Evolutionary conservation across 179 eudicot species (phyloP), one percentile per base, ranked within the genome.

Genomic region (Pouteria campechiana): DNA sequence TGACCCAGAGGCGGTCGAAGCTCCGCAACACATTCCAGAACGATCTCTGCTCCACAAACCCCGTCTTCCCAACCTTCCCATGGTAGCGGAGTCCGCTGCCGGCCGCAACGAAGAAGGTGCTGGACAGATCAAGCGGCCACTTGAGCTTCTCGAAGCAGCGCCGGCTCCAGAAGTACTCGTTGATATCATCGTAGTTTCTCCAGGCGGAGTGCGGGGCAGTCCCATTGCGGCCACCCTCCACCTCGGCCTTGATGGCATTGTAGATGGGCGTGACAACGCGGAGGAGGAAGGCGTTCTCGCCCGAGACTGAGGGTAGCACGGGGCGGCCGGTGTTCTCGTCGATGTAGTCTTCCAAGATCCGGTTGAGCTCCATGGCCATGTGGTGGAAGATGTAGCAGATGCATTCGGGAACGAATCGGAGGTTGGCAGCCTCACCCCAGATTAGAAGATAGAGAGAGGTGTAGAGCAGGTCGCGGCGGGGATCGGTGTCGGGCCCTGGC

Each of bases 111-210:
- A 79, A 83, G 41, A 87, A 87, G 22, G 69, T 87, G 48, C 94
- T 72, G 29, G 79, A 75, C 12, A 49, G 20, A 54, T 87, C 81
- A 62, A 83, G 54, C 0, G 96, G 94, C 96, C 96, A 87, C 25
- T 70, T 73, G 44, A 87, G 32, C 74, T 68, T 83, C 7, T 79
- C 78, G 45, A 87, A 83, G 40, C 96, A 87, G 61, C 96, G 79
- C 67, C 78, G 62, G 46, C 84, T 83, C 97, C 97, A 88, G 52
- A 88, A 88, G 28, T 88, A 88, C 63, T 88, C 94, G 30, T 88
- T 88, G 19, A 88, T 64, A 52, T 88, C 97, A 48, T 88, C 97
- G 60, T 88, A 88, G 35, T 88, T 88, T 37, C 97, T 44, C 97
- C 97, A 88, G 0, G 72, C 70, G 12, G 94, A 75, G 42, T 88